phyloP scores from a whole-genome alignment of 129 eudicot genomes.

The Glebionis coronaria region DNA sequence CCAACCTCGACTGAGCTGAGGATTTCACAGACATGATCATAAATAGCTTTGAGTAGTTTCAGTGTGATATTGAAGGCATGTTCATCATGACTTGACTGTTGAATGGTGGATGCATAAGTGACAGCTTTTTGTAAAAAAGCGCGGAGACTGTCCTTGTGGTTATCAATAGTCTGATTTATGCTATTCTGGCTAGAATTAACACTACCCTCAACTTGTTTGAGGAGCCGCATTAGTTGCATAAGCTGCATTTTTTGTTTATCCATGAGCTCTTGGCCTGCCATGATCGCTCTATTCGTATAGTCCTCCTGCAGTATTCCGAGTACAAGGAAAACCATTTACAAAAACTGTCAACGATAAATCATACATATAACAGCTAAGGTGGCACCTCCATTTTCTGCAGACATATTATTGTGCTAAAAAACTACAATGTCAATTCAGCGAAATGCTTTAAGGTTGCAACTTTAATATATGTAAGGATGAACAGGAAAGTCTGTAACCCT shows the following conservation, averaged over 20 bases:
- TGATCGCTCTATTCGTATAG: conserved; percentile 39
- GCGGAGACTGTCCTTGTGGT: conserved; percentile 38
- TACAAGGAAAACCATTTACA: conserved; percentile 16
- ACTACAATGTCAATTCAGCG: too few relatives aligned
- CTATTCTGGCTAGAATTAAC: conserved; percentile 54
- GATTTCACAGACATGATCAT: conserved; percentile 37
- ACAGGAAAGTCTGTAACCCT: background rate
- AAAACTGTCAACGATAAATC: background rate
- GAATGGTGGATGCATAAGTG: conserved; percentile 39
- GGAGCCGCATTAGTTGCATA: conserved; percentile 48
- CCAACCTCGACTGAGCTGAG: conserved; percentile 61
- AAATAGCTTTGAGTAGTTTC: conserved; percentile 51
- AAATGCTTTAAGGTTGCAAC: too few relatives aligned
- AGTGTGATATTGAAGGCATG: conserved; percentile 39
- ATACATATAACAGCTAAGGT: background rate
- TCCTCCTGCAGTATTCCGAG: conserved; percentile 45
- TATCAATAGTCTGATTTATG: conserved; percentile 46
- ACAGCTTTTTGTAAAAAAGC: conserved; percentile 43
- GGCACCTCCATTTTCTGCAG: background rate
- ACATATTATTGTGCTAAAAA: background rate
- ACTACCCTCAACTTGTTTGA: conserved; percentile 50
- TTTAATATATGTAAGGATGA: background rate
- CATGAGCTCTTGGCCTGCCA: conserved; percentile 57
- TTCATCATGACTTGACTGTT: conserved; percentile 41
- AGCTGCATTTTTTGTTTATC: conserved; percentile 55